Evolutionary conservation across 306 rosid genomes (phyloP).

Genomic region (Alnus rubra): DNA sequence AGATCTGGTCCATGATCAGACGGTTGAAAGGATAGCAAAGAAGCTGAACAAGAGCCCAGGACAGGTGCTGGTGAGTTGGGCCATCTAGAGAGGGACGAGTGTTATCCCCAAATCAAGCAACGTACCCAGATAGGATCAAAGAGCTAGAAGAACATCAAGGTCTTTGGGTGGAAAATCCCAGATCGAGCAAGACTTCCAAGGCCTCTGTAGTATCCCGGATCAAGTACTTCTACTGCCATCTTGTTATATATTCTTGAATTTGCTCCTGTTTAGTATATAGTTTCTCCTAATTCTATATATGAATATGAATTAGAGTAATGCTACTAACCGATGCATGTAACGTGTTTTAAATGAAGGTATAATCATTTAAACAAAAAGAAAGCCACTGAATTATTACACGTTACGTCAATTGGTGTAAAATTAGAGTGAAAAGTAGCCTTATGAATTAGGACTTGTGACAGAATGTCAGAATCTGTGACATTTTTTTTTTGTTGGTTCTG

Average conservation of each 20-base stretch:
- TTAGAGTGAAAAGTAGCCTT: too few relatives aligned
- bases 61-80: constrained; percentile 56
- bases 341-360: too few relatives aligned
- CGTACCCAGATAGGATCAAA: constrained; percentile 43
- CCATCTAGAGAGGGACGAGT: constrained; percentile 58
- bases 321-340: too few relatives aligned
- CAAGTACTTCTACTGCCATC: constrained; percentile 26
- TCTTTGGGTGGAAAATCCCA: constrained; percentile 53
- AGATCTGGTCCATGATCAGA: constrained; percentile 47
- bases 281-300: too few relatives aligned
- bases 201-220: constrained; percentile 34
- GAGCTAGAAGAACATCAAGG: constrained; percentile 38
- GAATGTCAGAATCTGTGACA: too few relatives aligned
- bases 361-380: too few relatives aligned
- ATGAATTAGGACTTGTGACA: too few relatives aligned
- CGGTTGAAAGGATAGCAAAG: constrained; percentile 46
- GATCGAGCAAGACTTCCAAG: constrained; percentile 31
- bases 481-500: too few relatives aligned
- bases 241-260: not conserved
- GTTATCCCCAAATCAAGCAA: constrained; percentile 50
- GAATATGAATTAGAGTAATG: too few relatives aligned
- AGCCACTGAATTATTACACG: too few relatives aligned
- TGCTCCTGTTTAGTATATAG: not conserved
- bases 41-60: constrained; percentile 53
- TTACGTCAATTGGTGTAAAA: too few relatives aligned